Percentiles rank a stretch among this genome's conserved stretches.
Conservation (phyloP, 495 filamentous ascomycete genomes). For the Talaromyces trachyspermus region DNA sequence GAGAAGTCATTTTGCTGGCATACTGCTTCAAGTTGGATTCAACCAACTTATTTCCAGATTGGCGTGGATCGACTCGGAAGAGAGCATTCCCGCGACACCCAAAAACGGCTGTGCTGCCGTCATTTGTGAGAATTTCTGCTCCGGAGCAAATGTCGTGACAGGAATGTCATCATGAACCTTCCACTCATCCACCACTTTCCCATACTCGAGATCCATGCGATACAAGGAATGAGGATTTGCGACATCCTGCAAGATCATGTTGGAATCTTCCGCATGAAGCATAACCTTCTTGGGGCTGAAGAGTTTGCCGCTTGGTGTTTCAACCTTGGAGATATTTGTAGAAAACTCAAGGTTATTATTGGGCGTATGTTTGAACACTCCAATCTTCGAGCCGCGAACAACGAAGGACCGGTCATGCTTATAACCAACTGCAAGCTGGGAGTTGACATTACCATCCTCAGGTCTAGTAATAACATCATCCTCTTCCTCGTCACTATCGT, state of each 20-base stretch:
- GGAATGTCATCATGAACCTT: constrained; percentile 97
- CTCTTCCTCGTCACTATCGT: constrained; percentile 86
- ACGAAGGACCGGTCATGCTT: constrained; percentile 97
- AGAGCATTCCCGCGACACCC: constrained; percentile 85
- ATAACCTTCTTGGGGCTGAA: constrained; percentile 98
- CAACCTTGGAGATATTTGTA: constrained; percentile 95
- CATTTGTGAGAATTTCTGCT: constrained; percentile 97
- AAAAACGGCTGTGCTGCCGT: constrained; percentile 91
- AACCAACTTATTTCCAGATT: constrained; percentile 86
- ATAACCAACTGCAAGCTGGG: constrained; percentile 94
- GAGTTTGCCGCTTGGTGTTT: constrained; percentile 76
- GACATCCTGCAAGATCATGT: constrained; percentile 85
- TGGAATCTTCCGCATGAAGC: constrained; percentile 87
- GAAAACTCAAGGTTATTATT: constrained; percentile 92
- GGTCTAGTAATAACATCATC: constrained; percentile 70
- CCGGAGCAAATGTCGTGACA: constrained; percentile 82
- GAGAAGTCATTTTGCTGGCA: constrained; percentile 94
- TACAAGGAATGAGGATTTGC: constrained; percentile 87
- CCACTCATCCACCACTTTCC: constrained; percentile 99
- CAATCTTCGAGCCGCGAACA: constrained; percentile 93
- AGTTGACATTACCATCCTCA: constrained; percentile 82
- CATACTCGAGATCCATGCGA: constrained; percentile 96
- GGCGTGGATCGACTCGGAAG: constrained; percentile 88
- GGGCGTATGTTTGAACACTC: constrained; percentile 93
- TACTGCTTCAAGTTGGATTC: constrained; percentile 92